These are phyloP conservation scores for Pleurotus pulmonarius DNA, from an alignment of 768 basidiomycete species.

Conservation along the genomic window DNA sequence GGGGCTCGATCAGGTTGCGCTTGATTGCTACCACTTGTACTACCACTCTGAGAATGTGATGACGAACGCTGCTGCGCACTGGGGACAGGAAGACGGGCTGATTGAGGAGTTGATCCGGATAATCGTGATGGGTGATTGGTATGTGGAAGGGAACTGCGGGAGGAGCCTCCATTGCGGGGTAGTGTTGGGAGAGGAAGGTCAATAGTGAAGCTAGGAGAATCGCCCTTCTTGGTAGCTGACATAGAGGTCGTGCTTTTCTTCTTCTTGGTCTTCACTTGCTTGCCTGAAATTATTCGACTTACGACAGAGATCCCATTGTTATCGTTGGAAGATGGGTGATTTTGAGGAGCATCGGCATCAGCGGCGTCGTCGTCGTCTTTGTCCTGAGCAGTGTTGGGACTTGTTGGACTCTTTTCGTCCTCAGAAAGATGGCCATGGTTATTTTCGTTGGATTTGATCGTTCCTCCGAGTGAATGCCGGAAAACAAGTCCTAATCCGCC, in stretches of 20 bases:
- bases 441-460: conserved; percentile 1
- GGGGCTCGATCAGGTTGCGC: not conserved
- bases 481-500: conserved; percentile 36
- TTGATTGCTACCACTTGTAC: conserved; percentile 5
- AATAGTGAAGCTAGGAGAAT: conserved; percentile 30
- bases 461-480: conserved; percentile 27
- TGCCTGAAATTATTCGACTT: not conserved
- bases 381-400: conserved; percentile 1
- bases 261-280: conserved; percentile 33
- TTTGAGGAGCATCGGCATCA: not conserved
- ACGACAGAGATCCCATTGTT: conserved; percentile 2
- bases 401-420: conserved; percentile 1
- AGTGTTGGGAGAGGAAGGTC: conserved; percentile 27
- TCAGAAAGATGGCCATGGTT: not conserved
- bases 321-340: not conserved
- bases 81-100: not conserved
- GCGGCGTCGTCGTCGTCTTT: not conserved
- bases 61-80: not conserved
- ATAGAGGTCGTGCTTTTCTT: conserved; percentile 22
- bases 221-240: conserved; percentile 24
- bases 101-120: conserved; percentile 7
- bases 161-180: conserved; percentile 16
- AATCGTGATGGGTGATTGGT: conserved; percentile 1
- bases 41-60: conserved; percentile 1
- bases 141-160: conserved; percentile 6